phyloP scores from a whole-genome alignment of 805 yeast genomes.

The Myxozyma udenii region DNA sequence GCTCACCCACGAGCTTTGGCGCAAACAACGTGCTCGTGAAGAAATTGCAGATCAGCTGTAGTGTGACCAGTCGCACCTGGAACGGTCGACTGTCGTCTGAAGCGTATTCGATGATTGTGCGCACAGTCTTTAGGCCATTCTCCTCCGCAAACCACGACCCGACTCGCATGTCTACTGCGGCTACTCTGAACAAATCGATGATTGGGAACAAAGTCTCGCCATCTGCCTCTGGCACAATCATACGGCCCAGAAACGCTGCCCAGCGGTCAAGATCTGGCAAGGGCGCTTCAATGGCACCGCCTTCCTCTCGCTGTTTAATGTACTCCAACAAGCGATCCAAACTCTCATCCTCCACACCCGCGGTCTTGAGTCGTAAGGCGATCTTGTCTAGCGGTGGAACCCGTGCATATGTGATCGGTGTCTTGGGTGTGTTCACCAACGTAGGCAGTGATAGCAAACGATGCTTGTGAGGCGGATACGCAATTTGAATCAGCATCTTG shows the following conservation, averaged over 20 bases:
- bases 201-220: conserved; percentile 27
- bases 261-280: conserved; percentile 19
- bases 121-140: conserved; percentile 12
- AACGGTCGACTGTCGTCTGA: conserved; percentile 13
- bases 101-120: conserved; percentile 11
- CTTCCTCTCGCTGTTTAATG: conserved; percentile 13
- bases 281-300: conserved; percentile 23
- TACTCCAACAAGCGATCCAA: conserved; percentile 18
- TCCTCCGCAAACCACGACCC: conserved; percentile 33
- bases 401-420: conserved; percentile 19
- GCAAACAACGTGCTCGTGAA: conserved; percentile 17
- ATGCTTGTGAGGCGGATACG: conserved; percentile 31
- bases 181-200: conserved; percentile 31
- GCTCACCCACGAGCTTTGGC: conserved; percentile 12
- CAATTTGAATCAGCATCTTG: conserved; percentile 19
- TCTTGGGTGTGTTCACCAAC: conserved; percentile 15
- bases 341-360: conserved; percentile 6
- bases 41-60: conserved; percentile 31
- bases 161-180: conserved; percentile 29
- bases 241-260: conserved; percentile 15
- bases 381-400: conserved; percentile 32
- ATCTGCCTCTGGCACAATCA: background rate
- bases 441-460: conserved; percentile 16
- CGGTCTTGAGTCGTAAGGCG: conserved; percentile 1
- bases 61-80: conserved; percentile 29